A percentile compares a stretch with the other conserved stretches of the same genome.
phyloP scores from a whole-genome alignment of 306 rosid genomes.

The Rosa multiflora region DNA sequence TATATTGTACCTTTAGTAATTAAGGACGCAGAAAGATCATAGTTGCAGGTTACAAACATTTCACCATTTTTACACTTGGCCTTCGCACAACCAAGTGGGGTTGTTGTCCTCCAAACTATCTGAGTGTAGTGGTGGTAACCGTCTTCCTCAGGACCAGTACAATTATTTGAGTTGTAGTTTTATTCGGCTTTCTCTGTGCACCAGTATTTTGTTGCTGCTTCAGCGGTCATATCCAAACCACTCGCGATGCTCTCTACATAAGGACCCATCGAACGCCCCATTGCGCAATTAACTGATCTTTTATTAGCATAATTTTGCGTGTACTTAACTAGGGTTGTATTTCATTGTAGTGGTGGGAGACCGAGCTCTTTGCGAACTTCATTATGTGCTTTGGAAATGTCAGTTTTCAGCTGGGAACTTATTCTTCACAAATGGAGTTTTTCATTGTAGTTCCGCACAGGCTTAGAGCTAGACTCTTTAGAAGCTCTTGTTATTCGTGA shows the following conservation, averaged over 20 bases:
- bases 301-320: conserved; percentile 43
- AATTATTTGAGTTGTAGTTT: conserved; percentile 32
- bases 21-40: conserved; percentile 34
- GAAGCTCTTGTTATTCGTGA: too few species aligned
- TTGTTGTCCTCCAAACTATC: conserved; percentile 38
- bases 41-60: conserved; percentile 52
- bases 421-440: too few species aligned
- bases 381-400: too few species aligned
- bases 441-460: too few species aligned
- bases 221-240: conserved; percentile 32
- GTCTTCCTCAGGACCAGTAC: conserved; percentile 29
- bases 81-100: conserved; percentile 50
- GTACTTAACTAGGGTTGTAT: conserved; percentile 27
- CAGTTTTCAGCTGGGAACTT: too few species aligned
- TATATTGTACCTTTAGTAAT: too few species aligned
- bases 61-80: conserved; percentile 39
- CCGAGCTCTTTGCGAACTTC: conserved; percentile 5
- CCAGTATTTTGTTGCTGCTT: conserved; percentile 49
- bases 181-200: conserved; percentile 41
- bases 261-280: conserved; percentile 51
- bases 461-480: too few species aligned
- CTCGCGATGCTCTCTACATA: conserved; percentile 53
- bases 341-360: conserved; percentile 7
- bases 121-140: conserved; percentile 59
- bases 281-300: conserved; percentile 24